phyloP scores from a whole-genome alignment of 106 monocot species.

The Ottelia alismoides region DNA sequence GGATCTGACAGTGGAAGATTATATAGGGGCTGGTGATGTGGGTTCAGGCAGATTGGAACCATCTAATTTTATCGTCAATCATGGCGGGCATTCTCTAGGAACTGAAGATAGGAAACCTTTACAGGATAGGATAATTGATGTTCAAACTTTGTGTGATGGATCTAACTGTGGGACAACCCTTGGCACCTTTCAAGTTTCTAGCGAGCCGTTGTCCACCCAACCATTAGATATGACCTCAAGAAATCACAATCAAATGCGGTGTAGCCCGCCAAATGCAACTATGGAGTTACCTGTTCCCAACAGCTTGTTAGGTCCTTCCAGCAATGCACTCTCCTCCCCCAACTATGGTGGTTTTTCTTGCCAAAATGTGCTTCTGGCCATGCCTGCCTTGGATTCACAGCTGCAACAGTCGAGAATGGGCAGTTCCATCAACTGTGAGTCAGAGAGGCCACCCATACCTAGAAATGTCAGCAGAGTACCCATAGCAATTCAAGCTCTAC shows the following conservation, averaged over 20 bases:
- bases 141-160: not conserved
- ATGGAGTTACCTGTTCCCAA: no score
- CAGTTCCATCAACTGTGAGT: not conserved
- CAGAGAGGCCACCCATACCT: conserved; percentile 4
- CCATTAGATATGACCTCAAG: not conserved
- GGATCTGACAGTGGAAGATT: conserved; percentile 15
- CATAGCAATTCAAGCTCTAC: conserved; percentile 9
- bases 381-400: not conserved
- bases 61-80: not conserved
- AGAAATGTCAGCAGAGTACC: conserved; percentile 1
- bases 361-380: not conserved
- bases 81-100: not conserved
- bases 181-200: not conserved
- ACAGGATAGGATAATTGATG: not conserved
- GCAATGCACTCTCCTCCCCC: no score
- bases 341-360: not conserved
- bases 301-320: no score
- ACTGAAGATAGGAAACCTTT: conserved; percentile 9
- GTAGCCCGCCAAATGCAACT: no score
- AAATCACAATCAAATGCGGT: no score
- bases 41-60: not conserved
- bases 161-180: not conserved
- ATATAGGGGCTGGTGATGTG: not conserved
- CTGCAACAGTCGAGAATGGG: not conserved
- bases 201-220: not conserved